Evolutionary conservation across 495 filamentous ascomycete species (phyloP), one percentile per base, ranked within the genome.

Genomic region (Glarea lozoyensis): DNA sequence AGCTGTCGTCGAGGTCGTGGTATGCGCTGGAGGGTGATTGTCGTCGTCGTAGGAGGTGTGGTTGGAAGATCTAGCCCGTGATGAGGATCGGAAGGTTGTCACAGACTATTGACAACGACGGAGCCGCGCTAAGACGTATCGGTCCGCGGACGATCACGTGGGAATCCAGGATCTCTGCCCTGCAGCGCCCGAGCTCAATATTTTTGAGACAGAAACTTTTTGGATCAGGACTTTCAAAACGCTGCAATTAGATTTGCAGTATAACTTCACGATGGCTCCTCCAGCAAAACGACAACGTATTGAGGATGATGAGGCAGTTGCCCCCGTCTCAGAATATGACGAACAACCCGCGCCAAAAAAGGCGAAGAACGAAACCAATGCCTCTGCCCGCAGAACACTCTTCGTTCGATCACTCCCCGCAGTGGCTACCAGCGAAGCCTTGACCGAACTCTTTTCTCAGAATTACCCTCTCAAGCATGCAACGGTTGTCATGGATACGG

Each of bases 401-500:
- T 99, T 97, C 67, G 80, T 99, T 49, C 82, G 88, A 52, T 88
- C 84, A 22, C 75, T 99, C 29, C 79, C 88, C 6, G 67, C 79
- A 30, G 74, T 69, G 16, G 76, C 78, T 12, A 95, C 93, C n/a
- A 80, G 78, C 56, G 88, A 96, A 45, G 70, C 68, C 31, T 73
- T 99, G 23, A 81, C 86, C 32, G 78, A 84, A 46, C 78, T 83
- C 62, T 99, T 99, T 64, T 99, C 92, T 3, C 79, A 95, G 60
- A 79, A 82, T 41, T 96, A 87, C 57, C 87, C 94, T 17, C 72
- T 97, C 58, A 96, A 94, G 59, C 92, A 97, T 62, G 90, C 90
- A 39, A 83, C 81, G 4, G 86, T 88, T 10, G 86, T 99, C 15
- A 65, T 76, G 23, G 88, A 97, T 59, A 73, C 81, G 1, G 62